Evolutionary conservation across 176 grass and related monocot species (phyloP), one percentile per base, ranked within the genome.

Genomic region (Oropetium thomaeum): DNA sequence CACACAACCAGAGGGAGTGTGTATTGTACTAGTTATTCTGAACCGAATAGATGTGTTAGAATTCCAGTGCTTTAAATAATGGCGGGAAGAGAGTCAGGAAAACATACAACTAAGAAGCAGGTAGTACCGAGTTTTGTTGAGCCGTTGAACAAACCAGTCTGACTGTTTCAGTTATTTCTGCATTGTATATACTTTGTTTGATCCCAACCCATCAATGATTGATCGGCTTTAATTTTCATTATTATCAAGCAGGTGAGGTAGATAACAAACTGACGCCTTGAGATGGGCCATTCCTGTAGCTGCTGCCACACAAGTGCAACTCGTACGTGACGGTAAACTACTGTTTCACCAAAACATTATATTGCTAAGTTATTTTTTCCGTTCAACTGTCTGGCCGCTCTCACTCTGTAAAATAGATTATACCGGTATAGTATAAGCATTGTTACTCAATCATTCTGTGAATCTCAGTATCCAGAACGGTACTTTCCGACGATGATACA

Each of bases 81-180:
- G 34, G 45, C 29, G 10, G 39, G 43, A 55, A 64, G 58, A 43
- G 38, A n/a, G n/a, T 26, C 65, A 63, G 26, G 33, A 49, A 58
- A 59, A 26, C n/a, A 40, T 67, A 34, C 59, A 72, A 26, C 54
- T 42, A 23, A 66, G 76, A 70, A 43, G 73, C 32, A 67, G 85
- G 5, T 41, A 69, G n/a, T n/a, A n/a, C 32, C 67, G 47, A 34
- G 39, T 60, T 70, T 74, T 78, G 4, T 83, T 79, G 69, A 45
- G 40, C 53, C 33, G 75, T 74, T 87, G 74, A 74, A 68, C 85
- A 69, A 63, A 83, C 69, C 62, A 59, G 5, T 27, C 44, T 67
- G 63, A 83, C 60, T 43, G 30, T 15, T 67, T 30, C 10, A n/a
- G n/a, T n/a, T n/a, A n/a, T n/a, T n/a, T n/a, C n/a, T 55, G 41